Evolutionary conservation across 495 filamentous ascomycete species (phyloP).

Genomic region (Viridothelium virens): DNA sequence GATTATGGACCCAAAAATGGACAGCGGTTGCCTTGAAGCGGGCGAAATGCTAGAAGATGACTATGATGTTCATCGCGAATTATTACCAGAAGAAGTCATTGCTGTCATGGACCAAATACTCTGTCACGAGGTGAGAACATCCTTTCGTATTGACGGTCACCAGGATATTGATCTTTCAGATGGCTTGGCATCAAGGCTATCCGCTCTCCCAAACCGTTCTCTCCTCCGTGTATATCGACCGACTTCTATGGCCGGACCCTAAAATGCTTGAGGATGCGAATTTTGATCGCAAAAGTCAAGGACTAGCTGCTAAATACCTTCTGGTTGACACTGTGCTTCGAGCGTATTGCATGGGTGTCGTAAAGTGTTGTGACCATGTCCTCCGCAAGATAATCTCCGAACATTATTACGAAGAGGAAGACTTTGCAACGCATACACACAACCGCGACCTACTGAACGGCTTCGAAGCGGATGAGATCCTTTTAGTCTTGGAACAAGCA

Average conservation of each 20-base stretch:
- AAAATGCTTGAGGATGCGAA: conserved; percentile 59
- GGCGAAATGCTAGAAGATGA: conserved; percentile 76
- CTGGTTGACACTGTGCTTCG: conserved; percentile 62
- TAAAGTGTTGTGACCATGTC: conserved; percentile 78
- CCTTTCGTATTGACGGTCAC: background rate
- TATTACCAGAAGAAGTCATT: conserved; percentile 71
- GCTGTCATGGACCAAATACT: conserved; percentile 93
- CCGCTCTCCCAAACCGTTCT: conserved; percentile 91
- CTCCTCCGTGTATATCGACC: conserved; percentile 89
- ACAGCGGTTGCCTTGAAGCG: conserved; percentile 71
- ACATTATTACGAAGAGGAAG: conserved; percentile 94
- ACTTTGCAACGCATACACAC: conserved; percentile 87
- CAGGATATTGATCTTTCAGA: conserved; percentile 42
- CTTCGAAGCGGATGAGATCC: conserved; percentile 50
- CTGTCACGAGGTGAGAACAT: conserved; percentile 64
- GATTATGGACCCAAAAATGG: conserved; percentile 99
- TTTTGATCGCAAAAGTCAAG: conserved; percentile 44
- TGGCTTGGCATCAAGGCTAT: conserved; percentile 94
- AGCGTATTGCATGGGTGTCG: conserved; percentile 75
- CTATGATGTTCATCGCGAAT: conserved; percentile 65
- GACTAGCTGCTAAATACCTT: conserved; percentile 34
- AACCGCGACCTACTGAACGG: conserved; percentile 64
- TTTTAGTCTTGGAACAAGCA: conserved; percentile 54
- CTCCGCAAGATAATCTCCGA: conserved; percentile 64
- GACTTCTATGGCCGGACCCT: conserved; percentile 65